phyloP scores from a whole-genome alignment of 306 rosid species.

The Gleditsia sinensis region DNA sequence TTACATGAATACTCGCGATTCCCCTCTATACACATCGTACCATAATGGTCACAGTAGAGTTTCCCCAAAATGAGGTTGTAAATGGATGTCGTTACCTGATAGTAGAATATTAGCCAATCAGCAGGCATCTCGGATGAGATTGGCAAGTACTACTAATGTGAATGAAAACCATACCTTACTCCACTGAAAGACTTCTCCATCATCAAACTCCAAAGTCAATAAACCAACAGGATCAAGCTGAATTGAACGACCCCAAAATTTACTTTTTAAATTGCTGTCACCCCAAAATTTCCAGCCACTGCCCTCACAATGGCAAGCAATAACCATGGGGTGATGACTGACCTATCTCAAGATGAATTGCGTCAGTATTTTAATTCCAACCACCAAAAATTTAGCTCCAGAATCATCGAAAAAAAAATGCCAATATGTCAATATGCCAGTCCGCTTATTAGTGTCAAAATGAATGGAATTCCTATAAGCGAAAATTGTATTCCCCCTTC shows the following conservation, averaged over 20 bases:
- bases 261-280: constrained; percentile 82
- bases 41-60: constrained; percentile 94
- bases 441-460: neutral
- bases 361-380: constrained; percentile 19
- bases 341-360: constrained; percentile 60
- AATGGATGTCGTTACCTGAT: constrained; percentile 93
- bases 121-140: constrained; percentile 20
- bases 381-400: constrained; percentile 7
- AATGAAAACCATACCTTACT: constrained; percentile 65
- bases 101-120: constrained; percentile 33
- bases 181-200: constrained; percentile 88
- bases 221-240: constrained; percentile 94
- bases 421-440: neutral
- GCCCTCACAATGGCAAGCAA: constrained; percentile 97
- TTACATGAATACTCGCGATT: constrained; percentile 67
- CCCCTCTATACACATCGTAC: constrained; percentile 85
- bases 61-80: constrained; percentile 97
- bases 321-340: constrained; percentile 91
- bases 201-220: constrained; percentile 84
- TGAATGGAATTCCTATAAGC: neutral
- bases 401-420: neutral
- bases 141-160: neutral
- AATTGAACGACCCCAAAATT: constrained; percentile 97
- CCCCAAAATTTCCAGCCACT: constrained; percentile 93
- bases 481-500: neutral